Percentiles rank a stretch among this genome's conserved stretches.
These are phyloP conservation scores for Spencermartinsiella europaea DNA, from an alignment of 805 yeast species.

Conservation along the genomic window DNA sequence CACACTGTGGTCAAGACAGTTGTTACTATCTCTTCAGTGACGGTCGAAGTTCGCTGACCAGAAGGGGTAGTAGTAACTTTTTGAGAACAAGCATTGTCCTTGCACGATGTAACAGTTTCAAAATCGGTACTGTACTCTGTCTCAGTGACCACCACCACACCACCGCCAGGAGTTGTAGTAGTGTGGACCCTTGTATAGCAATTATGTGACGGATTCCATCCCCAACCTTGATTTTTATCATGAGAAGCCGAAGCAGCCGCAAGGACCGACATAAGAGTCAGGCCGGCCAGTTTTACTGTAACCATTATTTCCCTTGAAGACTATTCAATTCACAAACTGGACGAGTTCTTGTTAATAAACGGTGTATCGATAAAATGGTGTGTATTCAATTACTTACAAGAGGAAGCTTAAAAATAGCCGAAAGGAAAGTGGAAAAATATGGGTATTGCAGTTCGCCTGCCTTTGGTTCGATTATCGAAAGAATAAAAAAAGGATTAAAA, in stretches of 20 bases:
- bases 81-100: not conserved
- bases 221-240: not conserved
- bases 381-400: too few species aligned
- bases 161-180: not conserved
- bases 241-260: not conserved
- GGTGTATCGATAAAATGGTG: too few species aligned
- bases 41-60: not conserved
- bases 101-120: slow-evolving; percentile 4
- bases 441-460: too few species aligned
- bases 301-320: not conserved
- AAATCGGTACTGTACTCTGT: slow-evolving; percentile 5
- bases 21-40: not conserved
- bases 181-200: not conserved
- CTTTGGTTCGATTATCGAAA: too few species aligned
- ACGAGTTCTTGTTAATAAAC: too few species aligned
- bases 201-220: not conserved
- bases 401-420: too few species aligned
- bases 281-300: not conserved
- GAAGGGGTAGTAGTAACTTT: not conserved
- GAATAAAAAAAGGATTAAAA: too few species aligned
- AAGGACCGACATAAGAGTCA: not conserved
- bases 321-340: too few species aligned
- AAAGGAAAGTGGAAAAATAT: too few species aligned
- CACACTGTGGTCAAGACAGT: not conserved
- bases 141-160: slow-evolving; percentile 3